Evolutionary conservation across 257 asterid genomes (phyloP).

Genomic region (Salvia miltiorrhiza): DNA sequence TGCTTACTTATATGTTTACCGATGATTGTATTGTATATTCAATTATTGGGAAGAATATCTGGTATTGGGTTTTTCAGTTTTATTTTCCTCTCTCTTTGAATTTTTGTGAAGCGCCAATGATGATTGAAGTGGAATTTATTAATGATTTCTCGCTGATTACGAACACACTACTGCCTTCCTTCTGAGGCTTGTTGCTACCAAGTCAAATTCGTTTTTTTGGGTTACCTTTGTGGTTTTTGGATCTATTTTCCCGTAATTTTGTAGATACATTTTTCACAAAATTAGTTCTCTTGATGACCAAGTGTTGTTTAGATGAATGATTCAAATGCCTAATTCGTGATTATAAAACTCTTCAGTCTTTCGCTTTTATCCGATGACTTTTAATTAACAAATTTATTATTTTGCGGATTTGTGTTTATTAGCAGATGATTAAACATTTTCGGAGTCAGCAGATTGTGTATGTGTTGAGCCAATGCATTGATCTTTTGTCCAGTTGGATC

Average conservation of each 20-base stretch:
- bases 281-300: slow-evolving; percentile 15
- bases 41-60: background rate
- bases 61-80: no score
- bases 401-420: no score
- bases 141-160: slow-evolving; percentile 27
- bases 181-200: slow-evolving; percentile 24
- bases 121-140: slow-evolving; percentile 19
- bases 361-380: slow-evolving; percentile 62
- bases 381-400: background rate
- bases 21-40: background rate
- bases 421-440: no score
- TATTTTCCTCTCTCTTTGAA: no score
- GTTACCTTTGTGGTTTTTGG: background rate
- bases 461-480: no score
- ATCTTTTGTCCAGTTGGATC: no score
- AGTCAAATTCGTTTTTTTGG: background rate
- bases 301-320: slow-evolving; percentile 49
- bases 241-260: background rate
- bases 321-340: slow-evolving; percentile 49
- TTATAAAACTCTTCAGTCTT: slow-evolving; percentile 40
- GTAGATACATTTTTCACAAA: no score
- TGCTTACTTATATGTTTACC: background rate
- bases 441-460: no score
- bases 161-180: slow-evolving; percentile 45
- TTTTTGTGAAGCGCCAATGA: slow-evolving; percentile 16